These are phyloP conservation scores for Alternaria hordeiaustralica DNA, from an alignment of 2,329 filamentous ascomycete genomes.

Conservation along the genomic window DNA sequence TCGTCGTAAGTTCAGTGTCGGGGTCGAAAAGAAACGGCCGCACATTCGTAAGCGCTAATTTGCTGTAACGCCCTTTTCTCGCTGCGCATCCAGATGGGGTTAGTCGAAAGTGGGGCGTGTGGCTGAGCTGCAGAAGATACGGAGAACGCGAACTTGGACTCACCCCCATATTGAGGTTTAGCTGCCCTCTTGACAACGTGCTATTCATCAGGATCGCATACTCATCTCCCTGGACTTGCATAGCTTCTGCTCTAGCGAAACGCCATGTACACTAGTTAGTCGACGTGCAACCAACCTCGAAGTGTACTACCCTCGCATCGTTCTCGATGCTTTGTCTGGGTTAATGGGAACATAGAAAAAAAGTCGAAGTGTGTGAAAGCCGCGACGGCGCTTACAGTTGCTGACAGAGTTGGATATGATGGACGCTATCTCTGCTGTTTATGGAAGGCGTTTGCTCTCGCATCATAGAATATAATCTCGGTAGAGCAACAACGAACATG, in stretches of 20 bases:
- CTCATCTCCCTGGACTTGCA: neutral
- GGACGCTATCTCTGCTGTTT: neutral
- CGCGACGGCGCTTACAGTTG: too few relatives aligned
- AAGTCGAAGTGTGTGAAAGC: too few relatives aligned
- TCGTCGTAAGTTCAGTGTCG: neutral
- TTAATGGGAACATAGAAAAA: neutral
- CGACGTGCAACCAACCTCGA: neutral
- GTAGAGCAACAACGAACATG: neutral
- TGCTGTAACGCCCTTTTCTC: conserved; percentile 19
- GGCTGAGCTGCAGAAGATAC: conserved; percentile 10
- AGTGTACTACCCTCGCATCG: neutral
- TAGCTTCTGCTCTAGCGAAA: neutral
- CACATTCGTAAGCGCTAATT: conserved; percentile 17
- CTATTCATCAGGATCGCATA: neutral
- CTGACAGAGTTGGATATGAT: neutral
- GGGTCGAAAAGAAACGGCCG: conserved; percentile 3
- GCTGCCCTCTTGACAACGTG: neutral
- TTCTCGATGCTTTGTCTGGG: neutral
- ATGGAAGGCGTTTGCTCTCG: too few relatives aligned
- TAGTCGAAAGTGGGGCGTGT: conserved; percentile 8
- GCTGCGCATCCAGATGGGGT: neutral
- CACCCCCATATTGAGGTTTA: neutral
- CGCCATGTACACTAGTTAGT: neutral
- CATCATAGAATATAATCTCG: neutral
- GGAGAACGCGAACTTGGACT: neutral